These are phyloP conservation scores for Lentinula detonsa DNA, from an alignment of 768 basidiomycete genomes.

Conservation along the genomic window DNA sequence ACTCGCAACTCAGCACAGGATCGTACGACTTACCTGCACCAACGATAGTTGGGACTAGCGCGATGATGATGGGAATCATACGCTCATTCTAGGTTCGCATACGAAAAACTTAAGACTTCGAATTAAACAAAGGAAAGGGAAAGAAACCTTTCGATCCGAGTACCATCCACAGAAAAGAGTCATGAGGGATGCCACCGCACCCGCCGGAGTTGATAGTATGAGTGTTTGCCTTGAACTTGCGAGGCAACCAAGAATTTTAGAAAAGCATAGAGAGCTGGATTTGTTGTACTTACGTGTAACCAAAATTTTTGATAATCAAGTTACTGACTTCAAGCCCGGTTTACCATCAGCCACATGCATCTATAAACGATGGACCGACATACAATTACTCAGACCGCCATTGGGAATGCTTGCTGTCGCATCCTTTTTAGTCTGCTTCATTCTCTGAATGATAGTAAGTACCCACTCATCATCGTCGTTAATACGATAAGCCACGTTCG, in stretches of 20 bases:
- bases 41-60: slow-evolving; percentile 52
- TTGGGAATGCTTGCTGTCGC: slow-evolving; percentile 57
- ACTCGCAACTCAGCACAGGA: neutral
- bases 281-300: slow-evolving; percentile 44
- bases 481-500: slow-evolving; percentile 61
- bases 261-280: neutral
- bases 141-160: slow-evolving; percentile 52
- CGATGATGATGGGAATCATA: slow-evolving; percentile 56
- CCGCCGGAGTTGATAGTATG: slow-evolving; percentile 53
- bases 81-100: slow-evolving; percentile 36
- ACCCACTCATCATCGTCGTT: slow-evolving; percentile 51
- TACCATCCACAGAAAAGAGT: slow-evolving; percentile 56
- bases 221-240: slow-evolving; percentile 52
- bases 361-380: slow-evolving; percentile 13
- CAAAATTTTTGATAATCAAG: slow-evolving; percentile 55
- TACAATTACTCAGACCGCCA: slow-evolving; percentile 58
- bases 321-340: slow-evolving; percentile 41
- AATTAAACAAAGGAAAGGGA: neutral
- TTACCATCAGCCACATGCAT: neutral
- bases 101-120: neutral
- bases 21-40: slow-evolving; percentile 34
- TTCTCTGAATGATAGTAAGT: neutral
- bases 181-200: slow-evolving; percentile 41
- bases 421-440: neutral
- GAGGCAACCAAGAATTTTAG: neutral